phyloP scores from a whole-genome alignment of 2,329 filamentous ascomycete genomes.

The Hypoxylon sp. region DNA sequence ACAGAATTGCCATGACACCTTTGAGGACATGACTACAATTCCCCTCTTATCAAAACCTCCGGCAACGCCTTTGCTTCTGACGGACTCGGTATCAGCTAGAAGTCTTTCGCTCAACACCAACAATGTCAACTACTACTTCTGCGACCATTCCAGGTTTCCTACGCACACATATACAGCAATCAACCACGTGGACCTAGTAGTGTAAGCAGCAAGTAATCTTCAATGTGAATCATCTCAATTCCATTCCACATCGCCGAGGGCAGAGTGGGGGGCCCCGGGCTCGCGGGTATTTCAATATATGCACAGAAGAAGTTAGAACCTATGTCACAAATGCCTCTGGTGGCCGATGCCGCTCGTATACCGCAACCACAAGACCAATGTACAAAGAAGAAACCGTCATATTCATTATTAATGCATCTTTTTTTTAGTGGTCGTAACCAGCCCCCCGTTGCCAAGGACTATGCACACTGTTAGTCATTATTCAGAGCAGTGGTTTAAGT shows the following conservation, averaged over 20 bases:
- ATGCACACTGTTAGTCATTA: slow-evolving; percentile 42
- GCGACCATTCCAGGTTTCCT: not conserved
- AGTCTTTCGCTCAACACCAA: slow-evolving; percentile 17
- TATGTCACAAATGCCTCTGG: slow-evolving; percentile 10
- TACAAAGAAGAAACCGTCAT: slow-evolving; percentile 5
- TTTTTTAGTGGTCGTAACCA: slow-evolving; percentile 61
- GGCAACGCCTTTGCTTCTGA: not conserved
- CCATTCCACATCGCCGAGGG: not conserved
- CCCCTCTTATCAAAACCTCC: not conserved
- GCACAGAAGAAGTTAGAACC: slow-evolving; percentile 7
- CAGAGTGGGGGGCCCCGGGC: not conserved
- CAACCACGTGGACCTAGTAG: not conserved
- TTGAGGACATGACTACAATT: too few species aligned
- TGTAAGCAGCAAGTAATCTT: not conserved
- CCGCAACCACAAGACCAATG: not conserved
- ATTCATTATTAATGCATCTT: slow-evolving; percentile 7
- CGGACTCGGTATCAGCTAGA: not conserved
- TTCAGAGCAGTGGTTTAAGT: not conserved
- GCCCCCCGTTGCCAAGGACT: slow-evolving; percentile 68
- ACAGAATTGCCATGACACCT: too few species aligned
- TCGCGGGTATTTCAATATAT: slow-evolving; percentile 12
- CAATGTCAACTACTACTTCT: slow-evolving; percentile 7
- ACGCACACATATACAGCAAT: slow-evolving; percentile 6
- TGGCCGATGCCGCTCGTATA: slow-evolving; percentile 12
- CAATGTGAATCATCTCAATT: slow-evolving; percentile 1